Percentiles rank a stretch among this genome's conserved stretches.
Evolutionary conservation across 176 grass and related monocot species (phyloP).

Genomic region (Tillandsia fasciculata): DNA sequence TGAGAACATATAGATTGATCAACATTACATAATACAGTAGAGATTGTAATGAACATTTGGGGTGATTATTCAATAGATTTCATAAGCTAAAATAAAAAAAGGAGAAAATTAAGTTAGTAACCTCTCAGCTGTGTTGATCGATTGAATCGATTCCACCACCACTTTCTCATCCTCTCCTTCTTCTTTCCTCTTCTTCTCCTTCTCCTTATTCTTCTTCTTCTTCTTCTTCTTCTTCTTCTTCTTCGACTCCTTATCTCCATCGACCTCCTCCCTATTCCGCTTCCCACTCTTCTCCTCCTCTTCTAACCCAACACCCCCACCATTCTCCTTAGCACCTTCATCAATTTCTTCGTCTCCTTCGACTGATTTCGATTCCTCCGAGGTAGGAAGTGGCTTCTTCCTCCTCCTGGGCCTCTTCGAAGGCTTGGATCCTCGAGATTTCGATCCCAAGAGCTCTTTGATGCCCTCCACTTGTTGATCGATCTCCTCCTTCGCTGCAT

Average conservation of each 20-base stretch:
- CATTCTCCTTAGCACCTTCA: conserved; percentile 7
- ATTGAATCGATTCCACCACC: neutral
- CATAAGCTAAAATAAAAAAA: neutral
- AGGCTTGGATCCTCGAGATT: conserved; percentile 27
- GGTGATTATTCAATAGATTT: no score
- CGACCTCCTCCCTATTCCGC: conserved; percentile 33
- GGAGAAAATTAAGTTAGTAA: neutral
- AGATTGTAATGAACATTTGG: neutral
- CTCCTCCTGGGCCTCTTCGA: conserved; percentile 22
- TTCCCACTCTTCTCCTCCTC: conserved; percentile 50
- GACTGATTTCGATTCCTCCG: neutral
- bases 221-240: conserved; percentile 25
- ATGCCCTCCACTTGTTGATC: conserved; percentile 11
- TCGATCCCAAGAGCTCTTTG: conserved; percentile 49
- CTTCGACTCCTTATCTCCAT: conserved; percentile 20
- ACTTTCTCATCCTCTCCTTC: neutral
- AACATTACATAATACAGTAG: conserved; percentile 3
- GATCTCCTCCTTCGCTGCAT: conserved; percentile 9
- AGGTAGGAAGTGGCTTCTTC: conserved; percentile 21
- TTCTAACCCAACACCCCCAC: conserved; percentile 26
- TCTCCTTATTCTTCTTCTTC: conserved; percentile 13
- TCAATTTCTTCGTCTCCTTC: neutral
- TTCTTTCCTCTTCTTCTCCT: conserved; percentile 3
- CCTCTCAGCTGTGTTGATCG: conserved; percentile 11
- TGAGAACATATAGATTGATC: conserved; percentile 26